Percentiles rank a stretch among this genome's conserved stretches.
phyloP scores from a whole-genome alignment of 2,329 filamentous ascomycete species.

The Fusarium sp. region DNA sequence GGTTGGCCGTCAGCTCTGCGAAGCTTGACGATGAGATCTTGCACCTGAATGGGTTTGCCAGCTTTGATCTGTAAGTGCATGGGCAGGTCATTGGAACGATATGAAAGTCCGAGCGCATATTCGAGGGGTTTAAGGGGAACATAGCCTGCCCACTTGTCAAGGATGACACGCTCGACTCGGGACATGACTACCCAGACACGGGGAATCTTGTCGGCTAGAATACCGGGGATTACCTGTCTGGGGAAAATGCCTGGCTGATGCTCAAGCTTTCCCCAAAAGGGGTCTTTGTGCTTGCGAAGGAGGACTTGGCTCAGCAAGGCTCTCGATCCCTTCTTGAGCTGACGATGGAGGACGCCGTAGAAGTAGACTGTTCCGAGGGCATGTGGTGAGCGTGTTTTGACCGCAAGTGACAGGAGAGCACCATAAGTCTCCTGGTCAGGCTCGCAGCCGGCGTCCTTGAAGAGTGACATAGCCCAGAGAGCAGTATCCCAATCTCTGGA shows the following conservation, averaged over 20 bases:
- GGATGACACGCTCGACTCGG: conserved; percentile 45
- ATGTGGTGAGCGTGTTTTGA: conserved; percentile 43
- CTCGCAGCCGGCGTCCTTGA: conserved; percentile 27
- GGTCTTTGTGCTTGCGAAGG: conserved; percentile 33
- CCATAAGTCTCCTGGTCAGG: conserved; percentile 48
- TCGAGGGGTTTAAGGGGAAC: conserved; percentile 42
- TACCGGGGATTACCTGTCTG: conserved; percentile 32
- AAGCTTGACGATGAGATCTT: conserved; percentile 34
- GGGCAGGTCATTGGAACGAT: conserved; percentile 40
- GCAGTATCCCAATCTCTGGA: conserved; percentile 45
- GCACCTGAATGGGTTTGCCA: conserved; percentile 12
- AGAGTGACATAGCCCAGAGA: conserved; percentile 43
- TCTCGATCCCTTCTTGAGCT: conserved; percentile 41
- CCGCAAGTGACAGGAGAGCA: conserved; percentile 51
- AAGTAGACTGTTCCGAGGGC: conserved; percentile 47
- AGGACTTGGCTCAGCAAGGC: conserved; percentile 40
- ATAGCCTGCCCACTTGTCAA: conserved; percentile 43
- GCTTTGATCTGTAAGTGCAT: conserved; percentile 36
- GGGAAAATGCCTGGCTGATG: conserved; percentile 44
- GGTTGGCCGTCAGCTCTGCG: conserved; percentile 24
- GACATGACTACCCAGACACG: conserved; percentile 37
- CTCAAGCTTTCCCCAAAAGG: conserved; percentile 40
- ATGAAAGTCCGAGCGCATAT: conserved; percentile 39
- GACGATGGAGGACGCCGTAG: conserved; percentile 46
- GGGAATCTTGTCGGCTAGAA: conserved; percentile 32